These are phyloP conservation scores for Rhytidiadelphus loreus DNA, from an alignment of 225 moss, liverwort and hornwort species.

Conservation along the genomic window DNA sequence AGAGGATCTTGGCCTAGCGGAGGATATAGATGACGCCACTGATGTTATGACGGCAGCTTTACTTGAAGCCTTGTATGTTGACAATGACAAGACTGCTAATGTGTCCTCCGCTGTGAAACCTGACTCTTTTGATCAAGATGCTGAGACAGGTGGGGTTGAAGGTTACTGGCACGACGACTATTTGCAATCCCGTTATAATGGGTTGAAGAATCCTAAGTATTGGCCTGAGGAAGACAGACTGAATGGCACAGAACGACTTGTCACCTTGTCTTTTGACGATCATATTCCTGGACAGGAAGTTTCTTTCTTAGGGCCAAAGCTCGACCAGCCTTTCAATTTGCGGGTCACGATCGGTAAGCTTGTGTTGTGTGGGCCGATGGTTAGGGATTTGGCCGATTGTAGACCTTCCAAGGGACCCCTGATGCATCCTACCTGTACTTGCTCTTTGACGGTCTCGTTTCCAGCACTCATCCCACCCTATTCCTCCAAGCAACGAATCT, in stretches of 20 bases:
- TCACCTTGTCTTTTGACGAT: neutral
- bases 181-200: neutral
- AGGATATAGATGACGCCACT: constrained; percentile 10
- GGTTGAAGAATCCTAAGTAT: neutral
- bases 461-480: constrained; percentile 21
- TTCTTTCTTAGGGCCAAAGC: neutral
- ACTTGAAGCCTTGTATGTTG: constrained; percentile 19
- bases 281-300: neutral
- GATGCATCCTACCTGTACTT: constrained; percentile 10
- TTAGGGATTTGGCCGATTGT: constrained; percentile 18
- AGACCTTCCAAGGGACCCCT: neutral
- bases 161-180: neutral
- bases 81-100: neutral
- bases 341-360: constrained; percentile 13
- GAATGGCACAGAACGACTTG: neutral
- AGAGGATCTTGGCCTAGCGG: neutral
- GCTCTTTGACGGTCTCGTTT: constrained; percentile 31
- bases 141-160: neutral
- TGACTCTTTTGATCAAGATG: neutral
- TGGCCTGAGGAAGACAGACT: neutral
- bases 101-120: neutral
- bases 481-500: constrained; percentile 17
- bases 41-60: constrained; percentile 26
- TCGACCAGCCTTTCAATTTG: neutral
- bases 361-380: constrained; percentile 14